A percentile compares a stretch with the other conserved stretches of the same genome.
Conservation (phyloP, 306 rosid species). For the Sphenostylis stenocarpa region DNA sequence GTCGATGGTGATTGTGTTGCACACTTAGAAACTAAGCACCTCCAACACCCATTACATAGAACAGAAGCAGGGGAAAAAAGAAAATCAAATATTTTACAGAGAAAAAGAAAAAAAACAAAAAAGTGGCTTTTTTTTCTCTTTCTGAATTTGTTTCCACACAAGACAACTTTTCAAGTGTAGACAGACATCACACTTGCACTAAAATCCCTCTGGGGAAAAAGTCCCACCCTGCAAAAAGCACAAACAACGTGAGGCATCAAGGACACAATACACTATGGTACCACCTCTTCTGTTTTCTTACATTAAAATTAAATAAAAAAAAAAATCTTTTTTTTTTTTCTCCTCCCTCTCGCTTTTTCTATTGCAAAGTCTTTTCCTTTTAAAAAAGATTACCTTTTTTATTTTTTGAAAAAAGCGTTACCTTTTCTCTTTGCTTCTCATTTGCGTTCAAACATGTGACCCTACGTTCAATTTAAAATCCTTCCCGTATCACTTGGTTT, state of each 20-base stretch:
- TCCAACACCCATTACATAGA: slow-evolving; percentile 32
- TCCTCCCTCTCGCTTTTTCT: background rate
- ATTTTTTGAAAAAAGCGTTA: slow-evolving; percentile 7
- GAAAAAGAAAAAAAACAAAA: background rate
- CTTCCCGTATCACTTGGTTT: slow-evolving; percentile 4
- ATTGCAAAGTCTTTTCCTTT: slow-evolving; percentile 20
- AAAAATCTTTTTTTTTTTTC: slow-evolving; percentile 10
- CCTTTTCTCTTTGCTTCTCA: slow-evolving; percentile 4
- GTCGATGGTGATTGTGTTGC: slow-evolving; percentile 19
- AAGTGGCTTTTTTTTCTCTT: slow-evolving; percentile 23
- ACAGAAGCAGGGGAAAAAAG: slow-evolving; percentile 15
- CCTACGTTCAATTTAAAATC: slow-evolving; percentile 25
- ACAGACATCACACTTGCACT: slow-evolving; percentile 33
- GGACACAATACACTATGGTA: slow-evolving; percentile 38
- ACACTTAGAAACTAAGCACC: slow-evolving; percentile 28
- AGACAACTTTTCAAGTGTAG: slow-evolving; percentile 37
- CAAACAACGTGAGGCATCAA: slow-evolving; percentile 71
- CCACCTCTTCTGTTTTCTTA: background rate
- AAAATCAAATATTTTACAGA: background rate
- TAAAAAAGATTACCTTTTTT: slow-evolving; percentile 31
- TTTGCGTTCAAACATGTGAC: slow-evolving; percentile 32
- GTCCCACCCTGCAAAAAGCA: slow-evolving; percentile 54
- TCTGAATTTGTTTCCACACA: slow-evolving; percentile 25
- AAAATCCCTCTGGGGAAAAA: slow-evolving; percentile 38
- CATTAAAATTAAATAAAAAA: background rate